Evolutionary conservation across 306 rosid genomes (phyloP).

Genomic region (Trifolium subterraneum): DNA sequence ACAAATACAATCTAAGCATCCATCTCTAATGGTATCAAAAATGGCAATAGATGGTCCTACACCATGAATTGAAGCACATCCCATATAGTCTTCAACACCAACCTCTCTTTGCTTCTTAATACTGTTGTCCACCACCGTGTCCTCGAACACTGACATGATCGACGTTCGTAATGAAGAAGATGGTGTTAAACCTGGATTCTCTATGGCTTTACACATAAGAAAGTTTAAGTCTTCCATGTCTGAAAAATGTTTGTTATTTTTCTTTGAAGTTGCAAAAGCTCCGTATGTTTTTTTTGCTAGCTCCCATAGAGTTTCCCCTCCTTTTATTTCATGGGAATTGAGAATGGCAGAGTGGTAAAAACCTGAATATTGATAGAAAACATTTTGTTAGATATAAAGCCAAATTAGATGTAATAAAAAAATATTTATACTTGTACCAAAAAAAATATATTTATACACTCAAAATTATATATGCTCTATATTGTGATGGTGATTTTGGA

Average conservation of each 20-base stretch:
- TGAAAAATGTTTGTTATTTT: slow-evolving; percentile 52
- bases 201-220: slow-evolving; percentile 63
- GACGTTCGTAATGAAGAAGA: slow-evolving; percentile 60
- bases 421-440: too few relatives aligned
- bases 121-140: slow-evolving; percentile 53
- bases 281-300: slow-evolving; percentile 52
- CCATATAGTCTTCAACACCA: slow-evolving; percentile 64
- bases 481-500: too few relatives aligned
- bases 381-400: too few relatives aligned
- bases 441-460: too few relatives aligned
- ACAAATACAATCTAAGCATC: slow-evolving; percentile 60
- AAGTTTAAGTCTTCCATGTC: slow-evolving; percentile 72
- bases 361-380: slow-evolving; percentile 42
- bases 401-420: too few relatives aligned
- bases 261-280: slow-evolving; percentile 53
- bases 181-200: slow-evolving; percentile 59
- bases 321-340: slow-evolving; percentile 56
- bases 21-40: slow-evolving; percentile 61
- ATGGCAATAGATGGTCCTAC: slow-evolving; percentile 70
- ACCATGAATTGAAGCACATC: slow-evolving; percentile 73
- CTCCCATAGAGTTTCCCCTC: slow-evolving; percentile 68
- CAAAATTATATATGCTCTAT: too few relatives aligned
- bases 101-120: slow-evolving; percentile 23
- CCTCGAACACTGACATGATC: slow-evolving; percentile 65
- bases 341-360: slow-evolving; percentile 73